Evolutionary conservation across 148 eudicot species (phyloP).

Genomic region (Fagopyrum homotropicum): DNA sequence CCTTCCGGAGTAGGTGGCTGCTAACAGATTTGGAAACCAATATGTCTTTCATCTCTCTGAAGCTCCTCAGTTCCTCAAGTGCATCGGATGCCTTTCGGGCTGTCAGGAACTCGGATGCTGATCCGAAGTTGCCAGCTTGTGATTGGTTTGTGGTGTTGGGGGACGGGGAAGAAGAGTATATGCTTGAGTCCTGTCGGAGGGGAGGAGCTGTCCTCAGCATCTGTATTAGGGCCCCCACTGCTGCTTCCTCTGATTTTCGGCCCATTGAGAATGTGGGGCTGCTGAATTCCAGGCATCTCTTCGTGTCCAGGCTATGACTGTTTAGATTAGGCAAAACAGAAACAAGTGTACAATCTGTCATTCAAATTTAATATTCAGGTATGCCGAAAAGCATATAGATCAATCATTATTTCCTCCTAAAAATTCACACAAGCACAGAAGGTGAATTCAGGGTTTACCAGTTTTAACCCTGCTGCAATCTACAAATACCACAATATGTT

Average conservation of each 20-base stretch:
- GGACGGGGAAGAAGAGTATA: slow-evolving; percentile 28
- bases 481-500: neutral
- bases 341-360: slow-evolving; percentile 5
- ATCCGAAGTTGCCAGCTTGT: slow-evolving; percentile 31
- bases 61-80: slow-evolving; percentile 73
- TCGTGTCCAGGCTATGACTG: slow-evolving; percentile 49
- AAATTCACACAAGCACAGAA: neutral
- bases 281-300: slow-evolving; percentile 36
- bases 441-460: neutral
- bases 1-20: slow-evolving; percentile 23
- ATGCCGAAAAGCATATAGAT: neutral
- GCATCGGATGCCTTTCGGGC: slow-evolving; percentile 77
- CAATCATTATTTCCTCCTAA: neutral
- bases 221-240: slow-evolving; percentile 76
- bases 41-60: slow-evolving; percentile 58
- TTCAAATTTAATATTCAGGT: neutral
- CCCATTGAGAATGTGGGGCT: slow-evolving; percentile 36
- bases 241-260: slow-evolving; percentile 81
- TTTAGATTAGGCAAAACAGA: slow-evolving; percentile 13
- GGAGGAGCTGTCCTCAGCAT: slow-evolving; percentile 88
- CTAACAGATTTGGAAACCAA: slow-evolving; percentile 58
- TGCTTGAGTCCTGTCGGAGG: slow-evolving; percentile 66
- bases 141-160: slow-evolving; percentile 30
- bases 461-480: neutral
- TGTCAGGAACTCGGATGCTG: slow-evolving; percentile 46